Percentiles rank a stretch among this genome's conserved stretches.
These are phyloP conservation scores for Wickerhamiella parazyma DNA, from an alignment of 805 yeast genomes.

Conservation along the genomic window DNA sequence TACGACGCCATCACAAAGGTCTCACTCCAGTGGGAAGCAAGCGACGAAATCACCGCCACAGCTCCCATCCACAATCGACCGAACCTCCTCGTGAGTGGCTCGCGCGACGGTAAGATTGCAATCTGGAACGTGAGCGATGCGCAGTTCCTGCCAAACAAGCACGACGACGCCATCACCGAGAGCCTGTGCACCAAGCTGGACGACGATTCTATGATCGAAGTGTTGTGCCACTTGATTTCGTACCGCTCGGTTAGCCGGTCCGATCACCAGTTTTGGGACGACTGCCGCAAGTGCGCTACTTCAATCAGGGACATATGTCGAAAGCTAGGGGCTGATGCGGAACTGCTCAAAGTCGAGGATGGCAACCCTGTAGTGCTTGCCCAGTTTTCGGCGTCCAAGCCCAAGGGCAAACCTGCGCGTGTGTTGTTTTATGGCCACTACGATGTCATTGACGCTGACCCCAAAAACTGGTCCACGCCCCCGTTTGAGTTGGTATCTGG, in stretches of 20 bases:
- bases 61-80: slow-evolving; percentile 10
- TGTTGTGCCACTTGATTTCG: slow-evolving; percentile 48
- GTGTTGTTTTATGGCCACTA: slow-evolving; percentile 91
- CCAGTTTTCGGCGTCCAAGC: slow-evolving; percentile 35
- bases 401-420: slow-evolving; percentile 26
- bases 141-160: slow-evolving; percentile 2
- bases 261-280: slow-evolving; percentile 56
- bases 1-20: slow-evolving; percentile 42
- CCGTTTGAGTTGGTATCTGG: slow-evolving; percentile 66
- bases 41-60: slow-evolving; percentile 17
- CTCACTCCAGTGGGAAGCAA: slow-evolving; percentile 13
- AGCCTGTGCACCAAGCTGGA: not conserved
- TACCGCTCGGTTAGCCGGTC: slow-evolving; percentile 67
- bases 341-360: slow-evolving; percentile 55
- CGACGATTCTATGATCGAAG: slow-evolving; percentile 37
- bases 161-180: not conserved
- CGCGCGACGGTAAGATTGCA: slow-evolving; percentile 46
- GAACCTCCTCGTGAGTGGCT: slow-evolving; percentile 15
- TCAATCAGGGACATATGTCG: slow-evolving; percentile 49
- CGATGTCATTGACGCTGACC: slow-evolving; percentile 75
- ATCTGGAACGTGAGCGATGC: slow-evolving; percentile 46
- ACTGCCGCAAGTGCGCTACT: slow-evolving; percentile 77
- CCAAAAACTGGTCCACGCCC: slow-evolving; percentile 56
- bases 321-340: slow-evolving; percentile 50
- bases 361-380: slow-evolving; percentile 84